phyloP scores from a whole-genome alignment of 768 basidiomycete species.

The Auricularia cornea region DNA sequence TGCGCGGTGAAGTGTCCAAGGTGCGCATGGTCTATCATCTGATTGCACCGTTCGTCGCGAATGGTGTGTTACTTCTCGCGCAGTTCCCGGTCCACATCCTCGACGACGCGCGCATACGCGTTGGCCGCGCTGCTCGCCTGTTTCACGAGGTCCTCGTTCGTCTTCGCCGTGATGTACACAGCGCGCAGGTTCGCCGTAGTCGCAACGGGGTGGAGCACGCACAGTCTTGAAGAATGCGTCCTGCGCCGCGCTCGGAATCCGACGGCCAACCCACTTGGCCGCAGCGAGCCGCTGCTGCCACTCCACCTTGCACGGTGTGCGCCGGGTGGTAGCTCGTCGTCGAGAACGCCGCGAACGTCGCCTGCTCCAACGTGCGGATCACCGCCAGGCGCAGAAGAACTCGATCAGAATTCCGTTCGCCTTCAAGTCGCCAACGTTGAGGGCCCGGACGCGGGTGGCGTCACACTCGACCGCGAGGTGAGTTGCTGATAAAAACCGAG shows the following conservation, averaged over 20 bases:
- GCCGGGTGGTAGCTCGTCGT: slow-evolving; percentile 65
- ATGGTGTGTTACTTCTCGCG: slow-evolving; percentile 53
- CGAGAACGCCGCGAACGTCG: slow-evolving; percentile 54
- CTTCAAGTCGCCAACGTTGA: slow-evolving; percentile 72
- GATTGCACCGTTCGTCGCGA: slow-evolving; percentile 35
- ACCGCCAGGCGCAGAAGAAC: slow-evolving; percentile 55
- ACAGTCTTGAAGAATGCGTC: slow-evolving; percentile 65
- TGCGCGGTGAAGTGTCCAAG: slow-evolving; percentile 64
- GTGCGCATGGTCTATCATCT: slow-evolving; percentile 69
- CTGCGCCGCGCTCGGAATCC: slow-evolving; percentile 36
- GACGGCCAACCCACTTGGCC: slow-evolving; percentile 48
- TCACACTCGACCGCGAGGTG: slow-evolving; percentile 51
- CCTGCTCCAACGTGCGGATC: slow-evolving; percentile 56
- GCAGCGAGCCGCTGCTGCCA: slow-evolving; percentile 42
- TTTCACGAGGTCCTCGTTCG: slow-evolving; percentile 51
- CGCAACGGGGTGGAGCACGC: slow-evolving; percentile 58
- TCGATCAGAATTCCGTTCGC: slow-evolving; percentile 64
- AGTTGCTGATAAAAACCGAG: slow-evolving; percentile 58
- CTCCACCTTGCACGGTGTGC: slow-evolving; percentile 40
- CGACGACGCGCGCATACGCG: slow-evolving; percentile 43
- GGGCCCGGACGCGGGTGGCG: slow-evolving; percentile 54
- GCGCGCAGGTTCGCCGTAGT: slow-evolving; percentile 50
- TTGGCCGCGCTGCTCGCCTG: slow-evolving; percentile 61
- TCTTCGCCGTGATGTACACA: slow-evolving; percentile 51
- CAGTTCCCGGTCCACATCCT: slow-evolving; percentile 49